A percentile compares a stretch with the other conserved stretches of the same genome.
Evolutionary conservation across 2,329 filamentous ascomycete genomes (phyloP).

Genomic region (Graphiopsis chlorocephala): DNA sequence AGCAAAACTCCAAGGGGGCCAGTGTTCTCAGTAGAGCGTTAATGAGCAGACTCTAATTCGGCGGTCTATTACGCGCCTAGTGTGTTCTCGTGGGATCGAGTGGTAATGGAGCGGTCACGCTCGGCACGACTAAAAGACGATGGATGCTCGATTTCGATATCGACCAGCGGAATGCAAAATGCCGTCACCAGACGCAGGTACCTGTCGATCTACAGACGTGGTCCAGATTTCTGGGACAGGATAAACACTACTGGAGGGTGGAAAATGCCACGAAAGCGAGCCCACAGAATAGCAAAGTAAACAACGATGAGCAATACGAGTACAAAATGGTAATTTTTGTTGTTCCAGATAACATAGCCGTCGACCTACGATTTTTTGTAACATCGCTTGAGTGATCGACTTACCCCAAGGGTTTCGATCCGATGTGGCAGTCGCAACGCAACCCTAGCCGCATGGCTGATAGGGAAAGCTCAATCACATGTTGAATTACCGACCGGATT

Average conservation of each 20-base stretch:
- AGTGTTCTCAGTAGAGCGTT: neutral
- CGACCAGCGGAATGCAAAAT: neutral
- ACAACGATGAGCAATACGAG: neutral
- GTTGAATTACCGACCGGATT: neutral
- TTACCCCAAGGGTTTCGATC: neutral
- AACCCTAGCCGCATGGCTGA: neutral
- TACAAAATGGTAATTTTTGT: neutral
- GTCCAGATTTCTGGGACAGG: neutral
- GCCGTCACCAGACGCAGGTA: neutral
- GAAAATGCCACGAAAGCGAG: too few species aligned
- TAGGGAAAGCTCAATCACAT: neutral
- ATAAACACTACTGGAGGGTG: neutral
- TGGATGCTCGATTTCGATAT: neutral
- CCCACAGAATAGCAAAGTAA: too few species aligned
- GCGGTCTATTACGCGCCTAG: neutral
- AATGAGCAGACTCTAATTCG: neutral
- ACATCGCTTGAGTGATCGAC: neutral
- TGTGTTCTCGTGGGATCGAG: neutral
- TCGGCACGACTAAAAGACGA: neutral
- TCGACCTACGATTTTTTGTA: neutral
- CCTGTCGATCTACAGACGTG: neutral
- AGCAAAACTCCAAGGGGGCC: neutral
- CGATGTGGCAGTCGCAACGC: neutral
- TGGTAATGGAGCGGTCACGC: slow-evolving; percentile 1
- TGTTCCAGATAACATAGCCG: neutral